phyloP scores from a whole-genome alignment of 2,329 filamentous ascomycete species.

The Venturia aucupariae region DNA sequence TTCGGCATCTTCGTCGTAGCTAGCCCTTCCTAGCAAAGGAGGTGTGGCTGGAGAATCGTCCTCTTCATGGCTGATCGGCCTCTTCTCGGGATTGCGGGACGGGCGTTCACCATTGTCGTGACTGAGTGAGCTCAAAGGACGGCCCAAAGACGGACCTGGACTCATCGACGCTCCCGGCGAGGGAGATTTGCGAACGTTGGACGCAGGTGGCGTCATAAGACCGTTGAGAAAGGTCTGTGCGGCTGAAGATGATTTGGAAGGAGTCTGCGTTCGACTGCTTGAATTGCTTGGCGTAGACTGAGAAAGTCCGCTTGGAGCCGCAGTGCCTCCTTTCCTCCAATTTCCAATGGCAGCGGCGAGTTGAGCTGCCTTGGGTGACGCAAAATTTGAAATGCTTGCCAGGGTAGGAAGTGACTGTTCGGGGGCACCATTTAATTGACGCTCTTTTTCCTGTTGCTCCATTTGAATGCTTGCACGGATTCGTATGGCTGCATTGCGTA shows the following conservation, averaged over 20 bases:
- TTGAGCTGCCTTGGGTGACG: constrained; percentile 75
- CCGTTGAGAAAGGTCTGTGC: constrained; percentile 62
- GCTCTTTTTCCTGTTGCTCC: constrained; percentile 92
- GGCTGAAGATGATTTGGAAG: constrained; percentile 44
- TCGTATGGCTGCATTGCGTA: constrained; percentile 85
- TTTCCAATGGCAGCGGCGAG: constrained; percentile 96
- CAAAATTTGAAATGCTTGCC: constrained; percentile 65
- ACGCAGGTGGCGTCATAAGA: constrained; percentile 81
- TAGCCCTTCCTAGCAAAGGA: constrained; percentile 45
- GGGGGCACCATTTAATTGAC: constrained; percentile 55
- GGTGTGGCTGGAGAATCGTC: constrained; percentile 37
- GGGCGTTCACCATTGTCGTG: background rate
- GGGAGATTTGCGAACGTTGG: constrained; percentile 56
- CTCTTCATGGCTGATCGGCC: constrained; percentile 25
- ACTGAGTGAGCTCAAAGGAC: background rate
- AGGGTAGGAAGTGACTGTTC: constrained; percentile 62
- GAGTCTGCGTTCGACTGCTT: constrained; percentile 35
- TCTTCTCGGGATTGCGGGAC: constrained; percentile 7
- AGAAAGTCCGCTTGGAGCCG: constrained; percentile 37
- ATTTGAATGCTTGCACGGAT: constrained; percentile 93
- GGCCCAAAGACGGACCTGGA: background rate
- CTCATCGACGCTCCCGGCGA: constrained; percentile 24
- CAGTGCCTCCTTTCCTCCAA: constrained; percentile 62
- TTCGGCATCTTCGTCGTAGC: constrained; percentile 53
- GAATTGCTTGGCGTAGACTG: background rate